Evolutionary conservation across 2,329 filamentous ascomycete species (phyloP).

Genomic region (Fusarium denticulatum): DNA sequence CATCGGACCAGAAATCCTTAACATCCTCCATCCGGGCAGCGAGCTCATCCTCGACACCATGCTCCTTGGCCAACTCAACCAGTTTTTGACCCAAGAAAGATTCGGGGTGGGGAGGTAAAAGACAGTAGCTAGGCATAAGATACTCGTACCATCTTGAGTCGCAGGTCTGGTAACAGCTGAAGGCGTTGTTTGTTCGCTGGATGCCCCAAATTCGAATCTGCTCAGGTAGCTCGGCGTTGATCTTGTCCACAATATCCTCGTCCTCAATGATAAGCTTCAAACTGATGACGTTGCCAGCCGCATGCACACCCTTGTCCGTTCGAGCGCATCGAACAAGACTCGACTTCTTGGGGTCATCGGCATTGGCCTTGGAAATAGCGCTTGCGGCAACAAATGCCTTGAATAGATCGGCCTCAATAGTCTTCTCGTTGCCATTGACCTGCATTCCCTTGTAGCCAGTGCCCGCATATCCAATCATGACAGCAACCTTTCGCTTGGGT

Average conservation of each 20-base stretch:
- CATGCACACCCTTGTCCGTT: slow-evolving; percentile 97
- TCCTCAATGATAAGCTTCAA: slow-evolving; percentile 97
- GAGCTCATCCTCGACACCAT: slow-evolving; percentile 76
- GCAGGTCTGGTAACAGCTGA: slow-evolving; percentile 94
- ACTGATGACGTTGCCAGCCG: slow-evolving; percentile 93
- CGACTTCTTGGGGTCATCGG: slow-evolving; percentile 95
- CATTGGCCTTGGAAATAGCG: slow-evolving; percentile 96
- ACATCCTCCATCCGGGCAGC: slow-evolving; percentile 79
- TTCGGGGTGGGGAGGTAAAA: slow-evolving; percentile 90
- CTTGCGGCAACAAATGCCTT: slow-evolving; percentile 89
- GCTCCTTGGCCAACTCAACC: slow-evolving; percentile 79
- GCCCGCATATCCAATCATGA: slow-evolving; percentile 94
- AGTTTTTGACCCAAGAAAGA: slow-evolving; percentile 86
- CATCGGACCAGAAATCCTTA: slow-evolving; percentile 80
- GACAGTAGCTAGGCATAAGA: slow-evolving; percentile 90
- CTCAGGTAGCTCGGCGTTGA: slow-evolving; percentile 83
- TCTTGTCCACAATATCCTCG: slow-evolving; percentile 84
- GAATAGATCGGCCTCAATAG: slow-evolving; percentile 96
- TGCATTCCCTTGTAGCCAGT: slow-evolving; percentile 99
- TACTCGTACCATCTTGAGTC: slow-evolving; percentile 99
- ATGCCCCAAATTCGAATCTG: slow-evolving; percentile 98
- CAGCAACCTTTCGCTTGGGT: slow-evolving; percentile 96
- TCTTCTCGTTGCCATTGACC: slow-evolving; percentile 83
- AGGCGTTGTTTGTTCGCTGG: slow-evolving; percentile 86
- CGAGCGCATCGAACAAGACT: slow-evolving; percentile 92